phyloP scores from a whole-genome alignment of 257 asterid species.

The Nicotiana otophora region DNA sequence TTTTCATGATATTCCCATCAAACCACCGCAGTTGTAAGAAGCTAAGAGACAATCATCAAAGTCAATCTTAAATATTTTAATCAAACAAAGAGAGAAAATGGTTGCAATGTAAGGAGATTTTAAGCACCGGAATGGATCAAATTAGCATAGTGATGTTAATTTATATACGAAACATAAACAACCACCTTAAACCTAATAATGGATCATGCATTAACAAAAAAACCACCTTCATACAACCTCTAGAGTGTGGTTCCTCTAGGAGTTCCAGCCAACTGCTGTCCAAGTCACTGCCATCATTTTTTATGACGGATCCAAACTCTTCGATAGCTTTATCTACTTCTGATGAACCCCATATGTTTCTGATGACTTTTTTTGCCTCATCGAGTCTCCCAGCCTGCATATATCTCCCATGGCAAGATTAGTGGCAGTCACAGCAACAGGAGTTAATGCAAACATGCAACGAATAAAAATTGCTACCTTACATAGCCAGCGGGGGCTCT shows the following conservation, averaged over 20 bases:
- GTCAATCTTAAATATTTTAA: neutral
- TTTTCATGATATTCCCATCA: neutral
- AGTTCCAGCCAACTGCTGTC: slow-evolving; percentile 82
- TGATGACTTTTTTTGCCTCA: slow-evolving; percentile 63
- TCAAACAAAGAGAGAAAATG: neutral
- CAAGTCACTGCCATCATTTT: slow-evolving; percentile 62
- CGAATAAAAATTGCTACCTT: slow-evolving; percentile 41
- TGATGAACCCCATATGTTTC: slow-evolving; percentile 62
- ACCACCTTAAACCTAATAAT: slow-evolving; percentile 12
- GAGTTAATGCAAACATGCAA: neutral
- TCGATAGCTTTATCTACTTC: slow-evolving; percentile 59
- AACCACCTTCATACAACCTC: slow-evolving; percentile 70
- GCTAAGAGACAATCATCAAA: neutral
- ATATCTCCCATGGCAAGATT: slow-evolving; percentile 6
- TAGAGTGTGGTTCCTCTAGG: slow-evolving; percentile 74
- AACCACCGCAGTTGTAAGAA: neutral
- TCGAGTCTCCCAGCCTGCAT: slow-evolving; percentile 58
- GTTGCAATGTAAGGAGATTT: neutral
- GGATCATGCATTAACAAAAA: slow-evolving; percentile 16
- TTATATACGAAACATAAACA: neutral
- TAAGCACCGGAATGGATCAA: slow-evolving; percentile 9
- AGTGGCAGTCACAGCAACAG: slow-evolving; percentile 5
- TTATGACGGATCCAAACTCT: slow-evolving; percentile 63
- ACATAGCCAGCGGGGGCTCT: slow-evolving; percentile 95
- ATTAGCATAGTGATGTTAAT: slow-evolving; percentile 12